Base-by-base conservation (phyloP, 768 basidiomycete genomes). In the Mycena olivaceomarginata region DNA sequence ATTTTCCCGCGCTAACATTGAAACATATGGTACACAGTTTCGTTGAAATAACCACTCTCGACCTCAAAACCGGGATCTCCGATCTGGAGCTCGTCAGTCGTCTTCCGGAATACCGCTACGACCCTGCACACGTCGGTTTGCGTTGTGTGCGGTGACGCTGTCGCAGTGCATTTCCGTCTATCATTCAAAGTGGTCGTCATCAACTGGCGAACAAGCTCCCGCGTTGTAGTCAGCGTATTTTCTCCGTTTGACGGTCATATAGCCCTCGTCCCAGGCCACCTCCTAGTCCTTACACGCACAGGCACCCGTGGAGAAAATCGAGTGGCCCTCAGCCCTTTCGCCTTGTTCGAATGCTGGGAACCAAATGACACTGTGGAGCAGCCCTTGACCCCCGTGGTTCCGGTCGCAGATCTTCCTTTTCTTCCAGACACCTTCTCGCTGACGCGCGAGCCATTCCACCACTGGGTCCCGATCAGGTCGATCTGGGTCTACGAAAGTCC, bases 131-230 rank as follows among this genome's bases (percentile, higher is more conserved):
- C n/a, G 5, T 18, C 16, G 31, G 20, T 18, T 64, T 46, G 25
- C 25, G 16, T 18, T 18, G 18, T 73, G 2, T 73, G 72, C 56
- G 64, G 64, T 22, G 64, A 59, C 39, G 45, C 67, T 13, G 64
- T 31, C 10, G 72, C 41, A 1, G 72, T 66, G 16, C 3, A 72
- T 46, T 9, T 67, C 8, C 1, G 39, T 11, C 1, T 12, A 3
- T n/a, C n/a, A n/a, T n/a, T n/a, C n/a, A n/a, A 43, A 43, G 51
- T 66, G 12, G 22, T 66, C 5, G 51, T 73, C 41, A 43, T 73
- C 22, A 73, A 73, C 43, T 67, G 72, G 72, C 72, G 72, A 8
- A 66, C 43, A 37, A n/a, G 4, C 53, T 72, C 63, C 5, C 51
- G 40, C 16, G 20, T 57, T 13, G 31, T 31, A 3, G 3, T n/a